Evolutionary conservation across 2,329 filamentous ascomycete species (phyloP), one percentile per base, ranked within the genome.

Genomic region (Didymella arachidicola): DNA sequence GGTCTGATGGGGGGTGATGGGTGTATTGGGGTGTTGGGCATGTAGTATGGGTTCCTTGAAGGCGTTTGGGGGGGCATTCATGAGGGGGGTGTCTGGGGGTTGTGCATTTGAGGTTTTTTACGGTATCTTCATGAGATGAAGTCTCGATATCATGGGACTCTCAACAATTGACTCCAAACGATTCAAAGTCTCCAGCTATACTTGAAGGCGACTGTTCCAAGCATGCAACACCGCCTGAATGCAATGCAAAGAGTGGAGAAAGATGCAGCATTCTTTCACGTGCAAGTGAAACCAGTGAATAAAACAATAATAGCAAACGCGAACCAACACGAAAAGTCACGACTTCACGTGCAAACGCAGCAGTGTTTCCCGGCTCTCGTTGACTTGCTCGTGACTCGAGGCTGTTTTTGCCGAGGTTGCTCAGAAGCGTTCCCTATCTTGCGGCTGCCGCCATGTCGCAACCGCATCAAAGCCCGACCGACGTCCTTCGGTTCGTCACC

Each of bases 1-100:
- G 82, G 92, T 96, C 5, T 41, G 38, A 14, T 11, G 7, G 8
- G 18, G n/a, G 2, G 2, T 2, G 7, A 2, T 19, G 4, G 2
- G n/a, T n/a, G n/a, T n/a, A n/a, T n/a, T n/a, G n/a, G n/a, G n/a
- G n/a, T 38, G 10, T 42, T 65, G 66, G 64, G 64, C 65, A 66
- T 19, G 36, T 38, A 38, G 18, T 38, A 39, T 19, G 18, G 19
- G 36, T 18, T 39, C 19, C 36, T 10, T 12, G 6, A 3, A 36
- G 36, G 36, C 36, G 36, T 39, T 39, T 2, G 1, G 16, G 12
- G 32, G 2, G 4, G n/a, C 14, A 7, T 3, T 36, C 4, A 7
- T n/a, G 16, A 38, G n/a, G n/a, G 12, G 29, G 29, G 11, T 14
- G 18, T 36, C n/a, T 68, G 64, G 67, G 11, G 29, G 29, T 30